Evolutionary conservation across 352 stramenopile species (phyloP), one percentile per base, ranked within the genome.

Genomic region (Phytophthora pisi): DNA sequence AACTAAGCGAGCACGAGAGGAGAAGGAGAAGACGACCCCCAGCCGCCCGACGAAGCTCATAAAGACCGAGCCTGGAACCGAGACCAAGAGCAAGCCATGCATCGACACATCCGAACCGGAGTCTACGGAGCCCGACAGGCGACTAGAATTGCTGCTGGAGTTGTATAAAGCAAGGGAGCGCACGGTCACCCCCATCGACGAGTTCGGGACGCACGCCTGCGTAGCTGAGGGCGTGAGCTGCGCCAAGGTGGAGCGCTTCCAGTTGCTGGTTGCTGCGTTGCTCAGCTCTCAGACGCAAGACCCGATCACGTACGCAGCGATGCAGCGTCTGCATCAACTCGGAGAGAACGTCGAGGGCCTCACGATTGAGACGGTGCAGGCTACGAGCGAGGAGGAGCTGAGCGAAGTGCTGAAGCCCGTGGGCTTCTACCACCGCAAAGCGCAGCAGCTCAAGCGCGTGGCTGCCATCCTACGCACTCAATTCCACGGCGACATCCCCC

Each of bases 221-320:
- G 74, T 90, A 20, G 75, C 67, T 59, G 34, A 64, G 13, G 47
- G 57, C 5, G 69, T 66, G 5, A 57, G 23, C 0, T 66, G 50
- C 54, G 67, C 58, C 10, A 76, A 76, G n/a, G 50, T 69, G 4
- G 54, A 79, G 68, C 75, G 83, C 9, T 92, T 92, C 66, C 82
- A 92, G 47, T 74, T 92, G 31, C 57, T 92, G 11, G 75, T 90
- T 3, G 86, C 74, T 0, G 77, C 84, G 23, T 34, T 94, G 24
- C 57, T 94, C 36, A 94, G 86, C 63, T 88, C 86, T 10, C 86
- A 94, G 70, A 94, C 86, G 0, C 81, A 85, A 20, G 86, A 94
- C 56, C 58, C 71, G 8, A 75, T 91, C 74, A 92, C 86, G 0
- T 78, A 87, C 31, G 84, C 74, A 4, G 86, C 84, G 8, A 94